Base-by-base conservation (phyloP, 495 filamentous ascomycete species). In the Durotheca rogersii region DNA sequence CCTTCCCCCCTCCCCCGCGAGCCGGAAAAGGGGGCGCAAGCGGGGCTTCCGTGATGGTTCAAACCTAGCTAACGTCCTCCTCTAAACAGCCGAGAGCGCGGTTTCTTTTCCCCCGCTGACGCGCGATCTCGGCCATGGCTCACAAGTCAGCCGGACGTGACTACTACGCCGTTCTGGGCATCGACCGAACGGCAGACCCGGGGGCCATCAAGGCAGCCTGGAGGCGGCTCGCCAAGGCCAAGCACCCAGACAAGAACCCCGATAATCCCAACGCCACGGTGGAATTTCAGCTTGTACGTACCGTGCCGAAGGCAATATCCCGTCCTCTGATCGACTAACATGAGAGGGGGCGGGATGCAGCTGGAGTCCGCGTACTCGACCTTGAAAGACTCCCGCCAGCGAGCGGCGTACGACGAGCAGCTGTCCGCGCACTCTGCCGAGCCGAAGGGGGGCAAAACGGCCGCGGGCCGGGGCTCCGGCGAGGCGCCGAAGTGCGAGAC, bases 231-330 rank as follows among this genome's bases (percentile, higher is more conserved):
- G 88, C 88, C 14, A 87, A 90, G 56, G 69, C 83, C 40, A 84
- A 88, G 58, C 88, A 93, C 66, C 88, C 88, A 4, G 88, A 93
- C 63, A 93, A 93, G 78, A 91, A 91, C 67, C 84, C 80, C 0
- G 85, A 33, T 2, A 46, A 46, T 10, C 42, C 42, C 0, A 36
- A 35, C 4, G 42, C 42, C n/a, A 46, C 42, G 18, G 42, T 20
- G 4, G 42, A 46, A 21, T 46, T 46, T 29, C 42, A 46, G 19
- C 16, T 36, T 16, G 42, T 46, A 37, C 9, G 23, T 27, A 27
- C 23, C 4, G 4, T 4, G 9, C 9, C 9, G 9, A n/a, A n/a
- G n/a, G n/a, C 0, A n/a, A 10, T 9, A 2, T 6, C 31, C 18
- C 5, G 7, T 25, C 7, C 18, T 35, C 3, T 31, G 5, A 23